Percentiles rank a stretch among this genome's conserved stretches.
Conservation (phyloP, 2,329 filamentous ascomycete genomes). For the Aschersonia sp. region DNA sequence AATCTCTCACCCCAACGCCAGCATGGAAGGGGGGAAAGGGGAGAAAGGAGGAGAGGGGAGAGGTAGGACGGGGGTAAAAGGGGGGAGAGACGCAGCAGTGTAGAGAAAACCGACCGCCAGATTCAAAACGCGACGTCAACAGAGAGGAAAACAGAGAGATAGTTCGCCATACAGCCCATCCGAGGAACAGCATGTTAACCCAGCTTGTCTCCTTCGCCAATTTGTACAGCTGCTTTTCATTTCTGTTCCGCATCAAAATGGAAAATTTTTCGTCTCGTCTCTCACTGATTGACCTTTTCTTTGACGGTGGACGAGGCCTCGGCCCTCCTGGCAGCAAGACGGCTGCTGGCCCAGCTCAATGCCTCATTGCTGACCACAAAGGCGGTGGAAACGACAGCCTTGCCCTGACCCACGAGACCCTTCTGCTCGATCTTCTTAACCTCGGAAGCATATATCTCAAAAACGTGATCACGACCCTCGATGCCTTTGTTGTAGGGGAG, state of each 20-base stretch:
- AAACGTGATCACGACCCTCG: conserved; percentile 47
- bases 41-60: background rate
- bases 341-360: conserved; percentile 42
- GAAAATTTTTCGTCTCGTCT: background rate
- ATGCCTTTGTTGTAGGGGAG: conserved; percentile 47
- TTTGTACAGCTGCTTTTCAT: background rate
- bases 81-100: background rate
- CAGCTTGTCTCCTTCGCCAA: background rate
- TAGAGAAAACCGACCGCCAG: background rate
- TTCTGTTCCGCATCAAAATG: background rate
- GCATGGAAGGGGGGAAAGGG: background rate
- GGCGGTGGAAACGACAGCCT: conserved; percentile 53
- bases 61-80: too few relatives aligned
- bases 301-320: conserved; percentile 39
- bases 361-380: conserved; percentile 53
- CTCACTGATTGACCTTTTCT: conserved; percentile 34
- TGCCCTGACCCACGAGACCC: conserved; percentile 50
- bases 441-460: conserved; percentile 41
- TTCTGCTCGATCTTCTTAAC: conserved; percentile 49
- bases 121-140: background rate
- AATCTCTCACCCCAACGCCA: background rate
- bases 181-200: too few relatives aligned
- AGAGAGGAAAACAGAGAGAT: background rate
- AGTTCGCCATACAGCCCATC: too few relatives aligned
- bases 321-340: conserved; percentile 47